A percentile compares a stretch with the other conserved stretches of the same genome.
Evolutionary conservation across 176 grass and related monocot species (phyloP).

Genomic region (Zea mays): DNA sequence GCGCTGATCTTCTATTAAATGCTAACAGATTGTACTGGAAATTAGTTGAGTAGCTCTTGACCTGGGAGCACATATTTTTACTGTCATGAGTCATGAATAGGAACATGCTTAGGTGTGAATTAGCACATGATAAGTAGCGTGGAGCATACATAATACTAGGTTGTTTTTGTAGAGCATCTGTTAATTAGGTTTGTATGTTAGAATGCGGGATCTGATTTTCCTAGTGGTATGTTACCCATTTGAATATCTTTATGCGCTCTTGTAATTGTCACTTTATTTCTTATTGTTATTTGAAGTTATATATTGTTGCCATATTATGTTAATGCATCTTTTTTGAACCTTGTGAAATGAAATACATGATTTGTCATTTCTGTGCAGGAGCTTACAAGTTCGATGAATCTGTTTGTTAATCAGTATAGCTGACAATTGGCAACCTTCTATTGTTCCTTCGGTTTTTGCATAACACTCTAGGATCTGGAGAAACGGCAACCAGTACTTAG

Average conservation of each 20-base stretch:
- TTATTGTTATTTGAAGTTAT: neutral
- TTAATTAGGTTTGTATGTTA: slow-evolving; percentile 11
- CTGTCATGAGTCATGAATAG: neutral
- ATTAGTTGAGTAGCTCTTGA: slow-evolving; percentile 35
- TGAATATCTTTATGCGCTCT: slow-evolving; percentile 14
- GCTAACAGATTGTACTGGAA: slow-evolving; percentile 21
- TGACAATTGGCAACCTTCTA: slow-evolving; percentile 14
- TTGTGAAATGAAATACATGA: slow-evolving; percentile 6
- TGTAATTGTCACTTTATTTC: slow-evolving; percentile 21
- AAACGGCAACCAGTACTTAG: neutral
- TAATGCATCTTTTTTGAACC: slow-evolving; percentile 8
- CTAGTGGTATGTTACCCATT: neutral
- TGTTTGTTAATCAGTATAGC: slow-evolving; percentile 20
- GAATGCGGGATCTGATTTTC: neutral
- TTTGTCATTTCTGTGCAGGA: slow-evolving; percentile 4
- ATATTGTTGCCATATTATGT: neutral
- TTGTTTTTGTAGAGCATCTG: neutral
- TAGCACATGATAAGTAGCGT: slow-evolving; percentile 15
- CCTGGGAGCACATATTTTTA: slow-evolving; percentile 30
- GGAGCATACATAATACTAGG: slow-evolving; percentile 16
- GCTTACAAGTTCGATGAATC: neutral
- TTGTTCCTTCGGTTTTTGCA: slow-evolving; percentile 2
- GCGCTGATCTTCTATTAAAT: slow-evolving; percentile 27
- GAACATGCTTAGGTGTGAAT: slow-evolving; percentile 12
- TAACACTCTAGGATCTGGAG: neutral